These are phyloP conservation scores for Cytidiella melzeri DNA, from an alignment of 768 basidiomycete genomes.

Conservation along the genomic window DNA sequence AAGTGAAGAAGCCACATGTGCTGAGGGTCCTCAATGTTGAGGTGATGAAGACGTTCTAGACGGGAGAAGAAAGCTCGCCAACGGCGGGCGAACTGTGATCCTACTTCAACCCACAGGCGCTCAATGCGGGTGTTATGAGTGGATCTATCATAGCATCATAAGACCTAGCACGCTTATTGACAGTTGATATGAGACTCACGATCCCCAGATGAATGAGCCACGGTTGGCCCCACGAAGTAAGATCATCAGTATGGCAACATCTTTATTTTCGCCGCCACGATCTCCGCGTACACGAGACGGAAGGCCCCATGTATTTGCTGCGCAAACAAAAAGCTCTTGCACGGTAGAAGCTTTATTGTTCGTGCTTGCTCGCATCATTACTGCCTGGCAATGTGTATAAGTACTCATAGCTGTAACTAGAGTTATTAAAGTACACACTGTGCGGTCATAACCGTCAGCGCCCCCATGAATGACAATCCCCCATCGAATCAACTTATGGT, in stretches of 20 bases:
- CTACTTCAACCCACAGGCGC: constrained; percentile 38
- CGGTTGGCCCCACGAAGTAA: constrained; percentile 17
- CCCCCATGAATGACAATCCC: constrained; percentile 17
- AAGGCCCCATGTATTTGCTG: constrained; percentile 10
- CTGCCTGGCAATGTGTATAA: constrained; percentile 12
- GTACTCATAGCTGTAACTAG: neutral
- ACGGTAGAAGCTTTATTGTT: constrained; percentile 25
- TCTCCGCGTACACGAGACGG: constrained; percentile 25
- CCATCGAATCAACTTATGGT: constrained; percentile 20
- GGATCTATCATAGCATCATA: constrained; percentile 21
- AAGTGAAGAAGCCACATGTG: constrained; percentile 41
- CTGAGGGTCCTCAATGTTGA: constrained; percentile 23
- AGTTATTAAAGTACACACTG: constrained; percentile 17
- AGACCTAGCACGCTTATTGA: no score
- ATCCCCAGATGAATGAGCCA: constrained; percentile 25
- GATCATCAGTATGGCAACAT: constrained; percentile 25
- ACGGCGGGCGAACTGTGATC: constrained; percentile 29
- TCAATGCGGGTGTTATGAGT: constrained; percentile 40
- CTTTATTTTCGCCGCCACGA: constrained; percentile 25
- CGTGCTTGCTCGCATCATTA: constrained; percentile 17
- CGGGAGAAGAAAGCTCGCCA: constrained; percentile 39
- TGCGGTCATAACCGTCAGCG: constrained; percentile 33
- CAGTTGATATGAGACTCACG: constrained; percentile 14
- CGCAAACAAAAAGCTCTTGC: constrained; percentile 17
- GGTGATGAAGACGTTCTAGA: constrained; percentile 29